Evolutionary conservation across 2,329 filamentous ascomycete species (phyloP).

Genomic region (Fusarium sp.): DNA sequence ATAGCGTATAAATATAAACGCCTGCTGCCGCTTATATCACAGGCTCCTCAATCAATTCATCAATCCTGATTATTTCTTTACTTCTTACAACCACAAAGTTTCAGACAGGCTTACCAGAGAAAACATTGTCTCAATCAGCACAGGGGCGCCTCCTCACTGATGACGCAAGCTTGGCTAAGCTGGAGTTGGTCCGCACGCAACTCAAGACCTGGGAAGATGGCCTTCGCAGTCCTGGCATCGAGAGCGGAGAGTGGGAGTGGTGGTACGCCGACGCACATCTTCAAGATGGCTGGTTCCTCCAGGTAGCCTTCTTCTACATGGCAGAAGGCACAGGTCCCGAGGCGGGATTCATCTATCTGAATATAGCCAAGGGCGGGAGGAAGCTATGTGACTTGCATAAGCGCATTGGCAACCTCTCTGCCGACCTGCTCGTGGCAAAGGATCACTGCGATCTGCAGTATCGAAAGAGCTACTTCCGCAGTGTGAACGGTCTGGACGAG

Average conservation of each 20-base stretch:
- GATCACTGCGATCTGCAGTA: neutral
- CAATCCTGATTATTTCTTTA: neutral
- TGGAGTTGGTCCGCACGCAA: neutral
- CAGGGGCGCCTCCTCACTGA: neutral
- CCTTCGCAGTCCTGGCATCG: neutral
- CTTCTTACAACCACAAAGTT: neutral
- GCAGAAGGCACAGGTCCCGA: neutral
- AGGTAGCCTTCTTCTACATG: neutral
- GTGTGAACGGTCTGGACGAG: neutral
- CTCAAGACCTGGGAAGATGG: neutral
- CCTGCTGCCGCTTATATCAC: rapidly evolving
- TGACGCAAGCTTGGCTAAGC: neutral
- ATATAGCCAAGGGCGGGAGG: neutral
- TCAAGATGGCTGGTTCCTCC: neutral
- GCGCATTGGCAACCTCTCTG: neutral
- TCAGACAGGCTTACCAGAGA: neutral
- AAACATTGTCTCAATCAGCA: neutral
- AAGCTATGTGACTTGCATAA: neutral
- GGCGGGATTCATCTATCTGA: neutral
- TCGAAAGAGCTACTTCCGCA: neutral
- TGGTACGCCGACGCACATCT: neutral
- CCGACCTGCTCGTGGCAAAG: neutral
- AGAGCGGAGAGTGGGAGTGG: neutral
- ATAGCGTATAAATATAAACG: neutral
- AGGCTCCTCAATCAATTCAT: neutral